Evolutionary conservation across 805 yeast species (phyloP).

Genomic region (Alloascoidea hylecoeti): DNA sequence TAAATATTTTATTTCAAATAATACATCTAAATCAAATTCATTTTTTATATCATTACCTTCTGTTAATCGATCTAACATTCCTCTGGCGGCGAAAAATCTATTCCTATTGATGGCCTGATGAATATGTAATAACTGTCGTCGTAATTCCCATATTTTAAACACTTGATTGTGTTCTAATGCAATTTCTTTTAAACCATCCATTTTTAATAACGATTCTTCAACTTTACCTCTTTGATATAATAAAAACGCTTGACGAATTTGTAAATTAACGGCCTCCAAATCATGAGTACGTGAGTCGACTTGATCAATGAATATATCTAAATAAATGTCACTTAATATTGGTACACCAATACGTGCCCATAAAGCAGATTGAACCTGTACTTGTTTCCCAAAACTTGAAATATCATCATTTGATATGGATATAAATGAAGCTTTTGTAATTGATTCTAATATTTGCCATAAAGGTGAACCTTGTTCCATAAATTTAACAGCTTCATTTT

Average conservation of each 20-base stretch:
- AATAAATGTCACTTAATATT: neutral
- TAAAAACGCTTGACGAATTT: neutral
- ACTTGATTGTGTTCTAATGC: neutral
- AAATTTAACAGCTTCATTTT: slow-evolving; percentile 36
- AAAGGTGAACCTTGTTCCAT: neutral
- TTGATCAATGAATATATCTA: neutral
- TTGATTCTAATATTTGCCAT: neutral
- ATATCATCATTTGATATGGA: neutral
- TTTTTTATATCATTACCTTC: neutral
- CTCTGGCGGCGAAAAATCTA: neutral
- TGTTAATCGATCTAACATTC: neutral
- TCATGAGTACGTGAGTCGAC: neutral
- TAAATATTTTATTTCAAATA: neutral
- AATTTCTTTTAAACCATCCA: neutral
- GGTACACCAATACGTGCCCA: neutral
- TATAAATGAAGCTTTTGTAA: neutral
- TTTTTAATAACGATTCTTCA: neutral
- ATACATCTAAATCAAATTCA: too few relatives aligned
- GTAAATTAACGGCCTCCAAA: neutral
- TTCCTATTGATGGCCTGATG: neutral
- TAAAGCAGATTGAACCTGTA: neutral
- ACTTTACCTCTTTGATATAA: neutral
- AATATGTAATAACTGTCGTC: neutral
- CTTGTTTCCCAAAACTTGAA: neutral
- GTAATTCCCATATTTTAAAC: neutral